Evolutionary conservation across 495 filamentous ascomycete species (phyloP).

Genomic region (Recurvomyces mirabilis): DNA sequence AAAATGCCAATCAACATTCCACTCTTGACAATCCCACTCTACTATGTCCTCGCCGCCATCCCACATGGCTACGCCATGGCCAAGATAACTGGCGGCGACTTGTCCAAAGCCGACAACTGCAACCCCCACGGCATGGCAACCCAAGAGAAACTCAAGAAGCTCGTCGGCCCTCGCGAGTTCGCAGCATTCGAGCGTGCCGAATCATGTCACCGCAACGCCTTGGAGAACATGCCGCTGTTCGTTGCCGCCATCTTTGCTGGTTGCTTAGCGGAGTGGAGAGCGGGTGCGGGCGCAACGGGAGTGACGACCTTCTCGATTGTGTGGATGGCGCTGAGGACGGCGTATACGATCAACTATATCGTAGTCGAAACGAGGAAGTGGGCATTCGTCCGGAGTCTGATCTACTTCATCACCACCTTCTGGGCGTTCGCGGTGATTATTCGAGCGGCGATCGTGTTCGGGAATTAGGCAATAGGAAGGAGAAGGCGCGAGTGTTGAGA

Average conservation of each 20-base stretch:
- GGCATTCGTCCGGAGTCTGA: conserved; percentile 11
- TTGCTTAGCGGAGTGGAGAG: conserved; percentile 7
- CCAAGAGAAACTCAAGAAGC: conserved; percentile 22
- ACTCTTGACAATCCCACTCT: conserved; percentile 1
- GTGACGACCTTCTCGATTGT: conserved; percentile 8
- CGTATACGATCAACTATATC: conserved; percentile 15
- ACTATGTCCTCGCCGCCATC: conserved; percentile 25
- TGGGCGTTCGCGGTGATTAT: conserved; percentile 8
- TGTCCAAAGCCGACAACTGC: conserved; percentile 27
- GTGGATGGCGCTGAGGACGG: conserved; percentile 6
- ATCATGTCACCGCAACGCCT: conserved; percentile 34
- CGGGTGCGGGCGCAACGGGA: conserved; percentile 1
- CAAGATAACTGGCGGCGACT: conserved; percentile 24
- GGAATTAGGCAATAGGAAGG: not conserved
- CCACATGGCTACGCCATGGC: conserved; percentile 30
- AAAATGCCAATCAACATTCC: conserved; percentile 4
- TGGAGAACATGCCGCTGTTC: conserved; percentile 37
- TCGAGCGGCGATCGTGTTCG: conserved; percentile 7
- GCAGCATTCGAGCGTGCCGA: conserved; percentile 31
- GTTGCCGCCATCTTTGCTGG: conserved; percentile 26
- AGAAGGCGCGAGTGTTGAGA: not conserved
- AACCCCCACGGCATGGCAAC: conserved; percentile 26
- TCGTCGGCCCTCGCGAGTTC: conserved; percentile 22
- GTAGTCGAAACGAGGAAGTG: conserved; percentile 1
- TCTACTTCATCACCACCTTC: not conserved